These are phyloP conservation scores for Zalerion maritima DNA, from an alignment of 495 filamentous ascomycete genomes.

Conservation along the genomic window DNA sequence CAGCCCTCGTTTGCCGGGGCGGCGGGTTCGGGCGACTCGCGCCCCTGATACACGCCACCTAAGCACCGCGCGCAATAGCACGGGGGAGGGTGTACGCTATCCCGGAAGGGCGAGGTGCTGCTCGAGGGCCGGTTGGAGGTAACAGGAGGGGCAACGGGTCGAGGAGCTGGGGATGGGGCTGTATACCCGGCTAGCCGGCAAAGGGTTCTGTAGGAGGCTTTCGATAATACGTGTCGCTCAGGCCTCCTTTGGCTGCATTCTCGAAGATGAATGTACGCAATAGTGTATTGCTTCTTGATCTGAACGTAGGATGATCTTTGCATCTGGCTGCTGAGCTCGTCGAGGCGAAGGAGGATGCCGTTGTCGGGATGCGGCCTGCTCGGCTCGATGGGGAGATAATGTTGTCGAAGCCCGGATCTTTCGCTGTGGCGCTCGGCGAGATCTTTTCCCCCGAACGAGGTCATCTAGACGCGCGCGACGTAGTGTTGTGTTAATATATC, in stretches of 20 bases:
- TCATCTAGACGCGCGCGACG: constrained; percentile 10
- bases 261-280: constrained; percentile 3
- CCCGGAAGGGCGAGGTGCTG: too few relatives aligned
- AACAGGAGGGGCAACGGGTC: too few relatives aligned
- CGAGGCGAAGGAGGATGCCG: constrained; percentile 12
- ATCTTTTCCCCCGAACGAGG: constrained; percentile 14
- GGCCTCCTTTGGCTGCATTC: constrained; percentile 6
- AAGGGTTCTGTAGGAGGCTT: too few relatives aligned
- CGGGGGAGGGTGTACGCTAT: too few relatives aligned
- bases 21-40: too few relatives aligned
- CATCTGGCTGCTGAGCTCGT: constrained; percentile 4
- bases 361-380: constrained; percentile 16
- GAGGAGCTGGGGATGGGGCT: too few relatives aligned
- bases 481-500: constrained; percentile 1
- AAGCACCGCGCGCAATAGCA: too few relatives aligned
- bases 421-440: constrained; percentile 9
- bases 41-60: too few relatives aligned
- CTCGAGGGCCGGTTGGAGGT: too few relatives aligned
- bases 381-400: constrained; percentile 16
- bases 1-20: too few relatives aligned
- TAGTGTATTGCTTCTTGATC: constrained; percentile 4
- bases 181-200: too few relatives aligned
- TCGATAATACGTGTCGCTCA: too few relatives aligned
- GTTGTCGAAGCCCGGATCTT: constrained; percentile 4
- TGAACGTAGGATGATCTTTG: constrained; percentile 15